Base-by-base conservation (phyloP, 352 stramenopile species). In the Phytophthora sp. region DNA sequence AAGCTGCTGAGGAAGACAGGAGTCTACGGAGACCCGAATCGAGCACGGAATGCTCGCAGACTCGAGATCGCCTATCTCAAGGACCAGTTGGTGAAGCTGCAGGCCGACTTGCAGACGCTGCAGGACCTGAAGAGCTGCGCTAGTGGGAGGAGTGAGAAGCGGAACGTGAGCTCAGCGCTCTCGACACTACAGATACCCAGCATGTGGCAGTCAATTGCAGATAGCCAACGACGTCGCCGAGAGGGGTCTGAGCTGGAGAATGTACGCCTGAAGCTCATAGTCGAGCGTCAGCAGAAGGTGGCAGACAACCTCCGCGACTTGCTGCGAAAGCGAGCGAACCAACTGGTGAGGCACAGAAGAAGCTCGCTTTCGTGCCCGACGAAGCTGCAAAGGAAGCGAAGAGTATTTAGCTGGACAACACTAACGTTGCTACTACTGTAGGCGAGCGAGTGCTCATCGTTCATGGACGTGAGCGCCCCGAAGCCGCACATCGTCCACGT, bases 201-300 rank as follows among this genome's bases (percentile, higher is more conserved):
- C 9, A 57, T 73, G 41, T 76, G 67, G 67, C 62, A 64, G 21
- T 11, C 42, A 5, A 46, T 76, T 32, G 63, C 68, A 10, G 35
- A 46, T 3, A 57, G 50, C 5, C 66, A 74, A 20, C 30, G 53
- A 8, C 35, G 31, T n/a, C 27, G 53, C 1, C 52, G 63, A 44
- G 58, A 62, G 44, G 56, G 51, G 20, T 49, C 51, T n/a, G 62
- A 79, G 42, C 46, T 53, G 15, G 71, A 79, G 44, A 76, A 74
- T 26, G 51, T 72, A 12, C 57, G 57, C 1, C 35, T 79, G 4
- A 77, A 74, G 26, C 38, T 66, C 12, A 15, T 81, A 38, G 45
- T 84, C 4, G 69, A 83, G 34, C 61, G 68, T 11, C 77, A 87
- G 46, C 58, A 66, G 43, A 72, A 74, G 35, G 58, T 82, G 15